Base-by-base conservation (phyloP, 371 early-diverging fungal genomes). In the Mortierella sp. region DNA sequence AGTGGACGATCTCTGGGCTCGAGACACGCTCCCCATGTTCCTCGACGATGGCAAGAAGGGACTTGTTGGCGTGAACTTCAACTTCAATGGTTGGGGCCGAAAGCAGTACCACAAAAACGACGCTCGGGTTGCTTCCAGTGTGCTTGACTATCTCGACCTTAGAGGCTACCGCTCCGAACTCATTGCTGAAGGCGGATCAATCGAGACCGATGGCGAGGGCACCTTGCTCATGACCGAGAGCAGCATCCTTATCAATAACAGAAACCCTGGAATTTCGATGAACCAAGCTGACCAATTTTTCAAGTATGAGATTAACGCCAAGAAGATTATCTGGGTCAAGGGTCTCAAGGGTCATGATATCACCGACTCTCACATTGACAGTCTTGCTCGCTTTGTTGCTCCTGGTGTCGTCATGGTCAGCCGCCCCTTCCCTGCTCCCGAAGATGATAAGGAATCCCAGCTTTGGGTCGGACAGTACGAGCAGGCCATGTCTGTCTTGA, bases 31-130 rank as follows among this genome's bases (percentile, higher is more conserved):
- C 19, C 65, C 73, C 26, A 30, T 73, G 25, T 73, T 73, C 63
- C 56, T 73, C 18, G 52, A 18, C 51, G 43, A 73, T 11, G 25
- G 18, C 62, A 59, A 73, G 30, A 21, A 60, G 14, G n/a, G n/a
- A n/a, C 19, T 63, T 4, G 60, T 61, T 25, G 73, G 73, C 15
- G 67, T 62, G 21, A 43, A 62, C 30, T 67, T 52, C 59, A 73
- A 73, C 65, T 73, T 73, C 59, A 73, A 73, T 29, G 73, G 73
- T 50, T 73, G 73, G 73, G 73, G 73, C 18, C n/a, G 62, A 15
- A 68, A 68, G 48, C 61, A 60, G 28, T 47, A 44, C 18, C 30
- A 68, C 68, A 53, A 67, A 52, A 63, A 60, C 28, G 73, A 73
- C 44, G 65, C 59, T 25, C 44, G 46, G 9, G 68, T 62, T 4